A percentile compares a stretch with the other conserved stretches of the same genome.
These are phyloP conservation scores for Neocucurbitaria cava DNA, from an alignment of 2,329 filamentous ascomycete genomes.

Conservation along the genomic window DNA sequence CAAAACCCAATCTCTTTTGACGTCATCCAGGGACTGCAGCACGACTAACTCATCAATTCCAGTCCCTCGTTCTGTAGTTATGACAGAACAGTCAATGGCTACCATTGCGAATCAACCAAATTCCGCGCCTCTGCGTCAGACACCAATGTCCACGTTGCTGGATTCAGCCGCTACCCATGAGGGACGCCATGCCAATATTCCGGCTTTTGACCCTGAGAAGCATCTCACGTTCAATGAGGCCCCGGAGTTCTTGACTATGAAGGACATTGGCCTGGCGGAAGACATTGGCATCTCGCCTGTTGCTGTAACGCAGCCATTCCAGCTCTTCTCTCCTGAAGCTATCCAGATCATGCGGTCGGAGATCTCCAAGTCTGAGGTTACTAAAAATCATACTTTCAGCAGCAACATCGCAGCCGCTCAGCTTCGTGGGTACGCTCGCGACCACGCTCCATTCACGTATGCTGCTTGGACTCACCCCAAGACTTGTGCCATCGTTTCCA, in stretches of 20 bases:
- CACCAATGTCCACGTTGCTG: constrained; percentile 39
- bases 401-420: constrained; percentile 66
- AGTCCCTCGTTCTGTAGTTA: background rate
- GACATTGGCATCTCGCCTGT: constrained; percentile 66
- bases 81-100: background rate
- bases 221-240: constrained; percentile 63
- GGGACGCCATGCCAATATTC: background rate
- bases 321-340: constrained; percentile 67
- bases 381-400: constrained; percentile 63
- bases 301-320: constrained; percentile 71
- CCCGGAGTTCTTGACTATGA: constrained; percentile 64
- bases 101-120: background rate
- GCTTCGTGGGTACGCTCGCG: constrained; percentile 62
- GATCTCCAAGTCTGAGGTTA: constrained; percentile 65
- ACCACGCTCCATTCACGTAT: constrained; percentile 70
- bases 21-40: background rate
- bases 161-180: constrained; percentile 15
- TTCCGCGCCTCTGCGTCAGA: constrained; percentile 10
- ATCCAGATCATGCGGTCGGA: constrained; percentile 68
- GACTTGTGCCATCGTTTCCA: constrained; percentile 61
- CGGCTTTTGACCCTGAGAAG: constrained; percentile 60
- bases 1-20: background rate
- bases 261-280: constrained; percentile 64
- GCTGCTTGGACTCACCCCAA: constrained; percentile 66
- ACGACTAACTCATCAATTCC: background rate